Conservation (phyloP, 305 asterid species). For the Withania somnifera region DNA sequence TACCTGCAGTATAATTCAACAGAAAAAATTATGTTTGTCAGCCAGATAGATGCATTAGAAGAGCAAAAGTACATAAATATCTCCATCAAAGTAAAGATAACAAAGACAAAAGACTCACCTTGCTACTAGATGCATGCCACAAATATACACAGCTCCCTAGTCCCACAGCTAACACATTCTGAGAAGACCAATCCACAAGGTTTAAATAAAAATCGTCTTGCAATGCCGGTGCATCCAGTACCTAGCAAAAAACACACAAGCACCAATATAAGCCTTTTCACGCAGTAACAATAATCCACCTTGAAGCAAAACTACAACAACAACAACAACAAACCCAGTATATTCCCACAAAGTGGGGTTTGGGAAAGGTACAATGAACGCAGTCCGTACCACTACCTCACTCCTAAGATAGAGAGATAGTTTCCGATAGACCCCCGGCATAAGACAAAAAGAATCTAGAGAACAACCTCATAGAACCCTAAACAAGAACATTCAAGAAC, state of each 20-base stretch:
- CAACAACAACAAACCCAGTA: too few species aligned
- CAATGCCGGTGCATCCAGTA: constrained; percentile 86
- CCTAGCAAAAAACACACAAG: constrained; percentile 26
- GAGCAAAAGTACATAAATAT: background rate
- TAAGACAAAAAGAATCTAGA: background rate
- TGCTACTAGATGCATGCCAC: constrained; percentile 86
- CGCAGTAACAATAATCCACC: background rate
- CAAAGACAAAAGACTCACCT: constrained; percentile 28
- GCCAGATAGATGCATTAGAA: background rate
- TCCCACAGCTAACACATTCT: constrained; percentile 80
- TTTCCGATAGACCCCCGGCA: too few species aligned
- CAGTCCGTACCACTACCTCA: too few species aligned
- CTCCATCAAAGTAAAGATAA: background rate
- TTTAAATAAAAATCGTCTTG: constrained; percentile 89
- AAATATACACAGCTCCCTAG: constrained; percentile 74
- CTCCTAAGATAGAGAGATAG: too few species aligned
- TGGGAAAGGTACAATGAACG: too few species aligned
- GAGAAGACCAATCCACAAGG: constrained; percentile 88
- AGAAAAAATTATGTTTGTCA: background rate
- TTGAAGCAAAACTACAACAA: background rate
- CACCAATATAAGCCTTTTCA: background rate
- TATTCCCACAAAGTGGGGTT: too few species aligned
- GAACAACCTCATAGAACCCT: background rate
- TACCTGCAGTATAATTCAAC: constrained; percentile 35
- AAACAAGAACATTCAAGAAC: background rate